Evolutionary conservation across 2,329 filamentous ascomycete genomes (phyloP).

Genomic region (Cryphonectria carpinicola): DNA sequence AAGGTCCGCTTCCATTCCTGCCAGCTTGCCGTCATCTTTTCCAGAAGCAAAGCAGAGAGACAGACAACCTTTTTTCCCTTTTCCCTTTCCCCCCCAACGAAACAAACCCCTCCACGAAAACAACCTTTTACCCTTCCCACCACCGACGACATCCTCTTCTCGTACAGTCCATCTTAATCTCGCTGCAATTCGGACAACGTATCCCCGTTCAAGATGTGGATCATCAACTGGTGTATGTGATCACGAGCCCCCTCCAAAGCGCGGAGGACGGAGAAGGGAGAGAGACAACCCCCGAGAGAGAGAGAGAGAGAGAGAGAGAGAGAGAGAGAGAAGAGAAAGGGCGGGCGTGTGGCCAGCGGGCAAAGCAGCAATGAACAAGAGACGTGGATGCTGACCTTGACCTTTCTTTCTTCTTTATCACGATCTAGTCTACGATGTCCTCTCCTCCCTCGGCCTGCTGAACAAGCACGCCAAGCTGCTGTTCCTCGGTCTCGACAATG

Average conservation of each 20-base stretch:
- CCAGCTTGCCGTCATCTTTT: slow-evolving; percentile 28
- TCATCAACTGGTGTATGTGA: slow-evolving; percentile 89
- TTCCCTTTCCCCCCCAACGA: slow-evolving; percentile 6
- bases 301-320: background rate
- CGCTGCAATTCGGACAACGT: slow-evolving; percentile 10
- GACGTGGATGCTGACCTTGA: slow-evolving; percentile 36
- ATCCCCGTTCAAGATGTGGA: slow-evolving; percentile 72
- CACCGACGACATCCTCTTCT: background rate
- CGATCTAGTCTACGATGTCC: slow-evolving; percentile 79
- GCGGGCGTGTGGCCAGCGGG: slow-evolving; percentile 29
- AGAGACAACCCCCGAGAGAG: background rate
- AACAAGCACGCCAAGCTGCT: slow-evolving; percentile 97
- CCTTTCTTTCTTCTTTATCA: background rate
- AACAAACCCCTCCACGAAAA: slow-evolving; percentile 16
- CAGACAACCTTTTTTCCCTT: background rate
- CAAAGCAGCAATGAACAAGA: slow-evolving; percentile 26
- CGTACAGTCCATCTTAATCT: background rate
- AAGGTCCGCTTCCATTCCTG: slow-evolving; percentile 12
- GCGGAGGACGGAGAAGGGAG: background rate
- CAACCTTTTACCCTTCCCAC: background rate
- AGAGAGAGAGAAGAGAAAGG: background rate
- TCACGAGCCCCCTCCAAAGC: slow-evolving; percentile 1
- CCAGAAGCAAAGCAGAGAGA: slow-evolving; percentile 25
- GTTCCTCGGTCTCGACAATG: slow-evolving; percentile 92
- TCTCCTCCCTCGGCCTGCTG: slow-evolving; percentile 82